Base-by-base conservation (phyloP, 2,329 filamentous ascomycete species). In the Alternaria sp. region DNA sequence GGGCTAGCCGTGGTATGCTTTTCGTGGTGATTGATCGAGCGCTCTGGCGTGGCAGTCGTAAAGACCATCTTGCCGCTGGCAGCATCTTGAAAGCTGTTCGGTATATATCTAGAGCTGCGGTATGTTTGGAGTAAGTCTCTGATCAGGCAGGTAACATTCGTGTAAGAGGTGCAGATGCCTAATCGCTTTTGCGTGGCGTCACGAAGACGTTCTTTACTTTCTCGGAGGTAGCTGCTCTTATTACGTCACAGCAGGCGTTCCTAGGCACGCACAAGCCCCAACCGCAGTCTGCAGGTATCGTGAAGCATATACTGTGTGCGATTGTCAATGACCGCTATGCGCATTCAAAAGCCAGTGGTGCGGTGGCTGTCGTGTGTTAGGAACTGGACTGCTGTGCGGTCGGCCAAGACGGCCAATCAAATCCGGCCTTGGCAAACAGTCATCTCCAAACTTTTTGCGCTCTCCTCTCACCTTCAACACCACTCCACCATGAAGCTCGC, bases 11-110 rank as follows among this genome's bases (percentile, higher is more conserved):
- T 57, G 67, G 69, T 26, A 62, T 70, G 44, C 52, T 67, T 49
- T 66, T 73, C 17, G 70, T 73, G 47, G 69, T 66, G 28, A 76
- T 67, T n/a, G 69, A 63, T 43, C 69, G 71, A 46, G 72, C 36
- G 30, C 57, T 54, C 44, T 65, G 67, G 61, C 73, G 73, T 26
- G 77, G 72, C 46, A 77, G 66, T 50, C 73, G 65, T 21, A 75
- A 46, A 19, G 71, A 73, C 73, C 73, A 74, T 47, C 75, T 70
- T 40, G 73, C 65, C 58, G 62, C 56, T 21, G 67, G 64, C 26
- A 77, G 61, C 76, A 78, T 79, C 9, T 58, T 71, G 11, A 44
- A 30, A 11, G n/a, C 12, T 30, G 17, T 44, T 26, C 32, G 5
- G 23, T 32, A 17, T 36, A 54, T 63, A 36, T 51, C 43, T 36